Base-by-base conservation (phyloP, 495 filamentous ascomycete genomes). In the Penicillium soppii region DNA sequence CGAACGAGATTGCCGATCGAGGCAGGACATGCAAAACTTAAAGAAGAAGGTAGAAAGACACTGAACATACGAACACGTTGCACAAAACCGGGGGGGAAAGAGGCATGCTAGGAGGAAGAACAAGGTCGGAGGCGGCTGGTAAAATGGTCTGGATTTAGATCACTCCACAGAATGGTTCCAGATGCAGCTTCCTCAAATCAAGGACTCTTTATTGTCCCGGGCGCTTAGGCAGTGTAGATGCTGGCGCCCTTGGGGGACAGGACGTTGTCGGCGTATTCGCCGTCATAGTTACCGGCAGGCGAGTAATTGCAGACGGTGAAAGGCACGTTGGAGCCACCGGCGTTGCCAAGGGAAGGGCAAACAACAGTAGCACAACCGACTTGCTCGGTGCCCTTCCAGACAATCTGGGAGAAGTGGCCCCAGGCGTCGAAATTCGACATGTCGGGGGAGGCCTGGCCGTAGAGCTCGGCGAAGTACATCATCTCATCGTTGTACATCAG, bases 231-330 rank as follows among this genome's bases (percentile, higher is more conserved):
- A 42, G 43, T 25, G 50, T 59, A 68, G 27, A 52, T 40, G n/a
- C 56, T 39, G 8, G 69, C 43, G 57, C 76, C 76, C 7, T 73
- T 63, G 27, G 86, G 82, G 16, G 49, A 42, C 8, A 70, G 57
- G 30, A 95, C 81, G 63, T 94, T 91, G 27, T 58, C 58, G 50
- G 56, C 82, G 56, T 89, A 95, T 37, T 77, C 69, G 52, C 81
- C 83, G 15, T 68, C 79, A 46, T 85, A 74, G 72, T 94, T 73
- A 87, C 88, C 88, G 52, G 82, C 65, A 55, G 87, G 78, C 40
- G 66, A 70, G 70, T 98, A 98, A 77, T 97, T 92, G 86, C 94
- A 98, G 42, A 95, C 90, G 40, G 88, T 91, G 64, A 76, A 79
- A 8, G 82, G 77, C 13, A 81, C 51, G 62, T 76, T 77, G 60